Evolutionary conservation across 2,329 filamentous ascomycete species (phyloP), one percentile per base, ranked within the genome.

Genomic region (Ophiostoma angusticollis): DNA sequence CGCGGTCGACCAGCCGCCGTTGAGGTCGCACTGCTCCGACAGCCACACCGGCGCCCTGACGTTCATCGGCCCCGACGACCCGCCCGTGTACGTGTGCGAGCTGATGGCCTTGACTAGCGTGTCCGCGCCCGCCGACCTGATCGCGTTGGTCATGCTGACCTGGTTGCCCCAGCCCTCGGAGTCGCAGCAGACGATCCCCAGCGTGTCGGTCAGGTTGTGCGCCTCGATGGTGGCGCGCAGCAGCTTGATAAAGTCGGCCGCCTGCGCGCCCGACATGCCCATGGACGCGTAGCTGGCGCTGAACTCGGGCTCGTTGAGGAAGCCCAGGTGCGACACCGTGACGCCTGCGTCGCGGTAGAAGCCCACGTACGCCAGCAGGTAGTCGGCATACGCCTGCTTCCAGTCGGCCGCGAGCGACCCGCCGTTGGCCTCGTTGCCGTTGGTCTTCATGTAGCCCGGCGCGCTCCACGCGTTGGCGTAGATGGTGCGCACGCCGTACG

Each of bases 221-320:
- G 47, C 38, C 24, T 46, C 52, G 33, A 69, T 56, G 2, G 61
- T 63, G 14, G 59, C 55, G 36, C 58, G 55, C 31, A 73, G 57
- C n/a, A 66, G 56, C 41, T 56, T 52, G 53, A 73, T 65, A 51
- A 73, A 70, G 29, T 66, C 62, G 32, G 63, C 66, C 4, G 67
- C 67, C 54, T 70, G 83, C 50, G 78, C 80, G 62, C 94, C 95
- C 69, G 91, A 93, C 55, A 82, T 70, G 23, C 56, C 31, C 67
- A 71, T 71, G 6, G 57, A 60, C 9, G 66, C 65, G 45, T 65
- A 65, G 35, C 47, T 49, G 16, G 57, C 53, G 47, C 48, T 52
- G 31, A 55, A 57, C 32, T 65, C 60, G 1, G 63, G 63, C 47
- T 68, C 65, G 47, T 68, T 68, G 29, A 68, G 49, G 43, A 66